Evolutionary conservation across 2,329 filamentous ascomycete species (phyloP).

Genomic region (Sarocladium kiliense): DNA sequence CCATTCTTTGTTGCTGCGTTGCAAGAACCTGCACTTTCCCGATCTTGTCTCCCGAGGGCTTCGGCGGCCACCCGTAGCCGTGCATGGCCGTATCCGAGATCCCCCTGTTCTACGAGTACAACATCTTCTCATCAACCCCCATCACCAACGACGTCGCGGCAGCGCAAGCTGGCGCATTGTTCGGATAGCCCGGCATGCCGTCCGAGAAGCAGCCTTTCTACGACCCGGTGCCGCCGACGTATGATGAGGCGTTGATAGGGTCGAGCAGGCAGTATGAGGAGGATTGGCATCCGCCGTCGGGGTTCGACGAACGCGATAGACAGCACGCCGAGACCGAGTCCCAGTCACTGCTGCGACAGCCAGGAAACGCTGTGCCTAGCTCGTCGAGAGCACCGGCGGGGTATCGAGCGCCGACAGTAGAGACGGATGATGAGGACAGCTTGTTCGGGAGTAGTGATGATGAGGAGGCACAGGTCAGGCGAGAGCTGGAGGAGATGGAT

Average conservation of each 20-base stretch:
- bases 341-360: slow-evolving; percentile 59
- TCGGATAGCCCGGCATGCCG: slow-evolving; percentile 6
- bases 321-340: slow-evolving; percentile 61
- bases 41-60: neutral
- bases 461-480: slow-evolving; percentile 63
- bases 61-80: neutral
- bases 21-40: neutral
- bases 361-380: slow-evolving; percentile 27
- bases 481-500: slow-evolving; percentile 86
- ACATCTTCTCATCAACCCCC: neutral
- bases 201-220: slow-evolving; percentile 35
- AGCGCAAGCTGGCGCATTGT: slow-evolving; percentile 3
- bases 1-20: neutral
- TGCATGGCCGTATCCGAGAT: slow-evolving; percentile 6
- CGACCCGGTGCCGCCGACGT: slow-evolving; percentile 37
- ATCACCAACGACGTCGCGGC: neutral
- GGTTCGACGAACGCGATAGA: slow-evolving; percentile 47
- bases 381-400: slow-evolving; percentile 43
- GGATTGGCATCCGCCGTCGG: slow-evolving; percentile 25
- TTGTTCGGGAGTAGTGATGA: slow-evolving; percentile 44
- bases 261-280: slow-evolving; percentile 25
- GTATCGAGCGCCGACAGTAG: slow-evolving; percentile 78
- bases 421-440: slow-evolving; percentile 64
- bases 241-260: slow-evolving; percentile 35
- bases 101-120: neutral